Percentiles rank a stretch among this genome's conserved stretches.
These are phyloP conservation scores for Ceratobasidium theobromae DNA, from an alignment of 1,284 basidiomycete genomes.

Conservation along the genomic window DNA sequence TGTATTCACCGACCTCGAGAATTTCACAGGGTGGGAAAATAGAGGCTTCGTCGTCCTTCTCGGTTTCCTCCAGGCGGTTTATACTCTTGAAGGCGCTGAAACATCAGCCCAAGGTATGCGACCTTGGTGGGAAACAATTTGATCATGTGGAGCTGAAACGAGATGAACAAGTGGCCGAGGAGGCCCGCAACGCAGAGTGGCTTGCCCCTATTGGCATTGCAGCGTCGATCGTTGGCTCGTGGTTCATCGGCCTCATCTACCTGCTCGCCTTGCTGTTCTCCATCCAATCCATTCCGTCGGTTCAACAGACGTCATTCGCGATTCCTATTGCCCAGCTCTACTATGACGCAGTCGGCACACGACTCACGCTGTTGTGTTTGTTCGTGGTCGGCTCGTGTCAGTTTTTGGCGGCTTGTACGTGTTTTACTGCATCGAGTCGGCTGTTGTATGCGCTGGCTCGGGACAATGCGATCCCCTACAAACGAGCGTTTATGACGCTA, in stretches of 20 bases:
- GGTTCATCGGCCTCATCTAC: slow-evolving; percentile 59
- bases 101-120: slow-evolving; percentile 53
- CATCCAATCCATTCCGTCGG: slow-evolving; percentile 54
- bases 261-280: slow-evolving; percentile 62
- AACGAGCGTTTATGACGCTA: slow-evolving; percentile 51
- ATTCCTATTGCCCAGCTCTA: slow-evolving; percentile 62
- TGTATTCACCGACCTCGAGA: slow-evolving; percentile 61
- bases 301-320: slow-evolving; percentile 54
- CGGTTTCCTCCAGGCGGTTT: slow-evolving; percentile 63
- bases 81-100: slow-evolving; percentile 63
- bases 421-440: slow-evolving; percentile 60
- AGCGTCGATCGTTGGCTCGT: slow-evolving; percentile 59
- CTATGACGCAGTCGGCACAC: slow-evolving; percentile 55
- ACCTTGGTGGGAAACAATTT: not conserved
- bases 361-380: slow-evolving; percentile 55
- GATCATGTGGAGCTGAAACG: not conserved
- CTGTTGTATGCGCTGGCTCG: slow-evolving; percentile 59
- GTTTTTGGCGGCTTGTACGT: slow-evolving; percentile 60
- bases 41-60: slow-evolving; percentile 60
- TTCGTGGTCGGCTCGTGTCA: slow-evolving; percentile 55
- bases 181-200: slow-evolving; percentile 57
- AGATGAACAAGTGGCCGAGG: slow-evolving; percentile 51
- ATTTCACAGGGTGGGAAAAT: slow-evolving; percentile 59
- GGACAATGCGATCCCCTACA: slow-evolving; percentile 55
- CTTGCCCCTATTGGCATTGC: slow-evolving; percentile 60